Conservation (phyloP, 2,329 filamentous ascomycete genomes). For the Fusarium sp. region DNA sequence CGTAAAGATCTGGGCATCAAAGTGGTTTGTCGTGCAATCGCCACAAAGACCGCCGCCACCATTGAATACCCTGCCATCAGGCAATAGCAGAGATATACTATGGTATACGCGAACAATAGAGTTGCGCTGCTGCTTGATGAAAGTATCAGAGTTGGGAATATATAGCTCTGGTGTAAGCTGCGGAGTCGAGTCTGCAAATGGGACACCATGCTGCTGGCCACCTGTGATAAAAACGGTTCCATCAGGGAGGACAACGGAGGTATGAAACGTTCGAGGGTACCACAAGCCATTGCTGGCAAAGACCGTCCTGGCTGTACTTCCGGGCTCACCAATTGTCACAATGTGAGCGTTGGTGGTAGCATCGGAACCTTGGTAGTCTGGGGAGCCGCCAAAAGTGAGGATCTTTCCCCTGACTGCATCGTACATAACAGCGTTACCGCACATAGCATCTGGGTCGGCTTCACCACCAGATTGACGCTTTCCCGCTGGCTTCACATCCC, state of each 20-base stretch:
- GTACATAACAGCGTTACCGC: conserved; percentile 70
- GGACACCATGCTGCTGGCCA: conserved; percentile 49
- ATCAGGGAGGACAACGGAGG: conserved; percentile 64
- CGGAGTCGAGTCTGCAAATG: conserved; percentile 21
- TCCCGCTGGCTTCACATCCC: conserved; percentile 45
- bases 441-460: conserved; percentile 65
- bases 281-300: conserved; percentile 20
- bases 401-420: conserved; percentile 72
- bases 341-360: conserved; percentile 63
- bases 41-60: conserved; percentile 30
- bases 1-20: conserved; percentile 39
- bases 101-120: conserved; percentile 30
- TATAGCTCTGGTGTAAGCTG: conserved; percentile 32
- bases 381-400: conserved; percentile 65
- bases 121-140: conserved; percentile 25
- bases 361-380: conserved; percentile 60
- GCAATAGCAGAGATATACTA: conserved; percentile 17
- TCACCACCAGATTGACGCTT: conserved; percentile 52
- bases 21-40: conserved; percentile 25
- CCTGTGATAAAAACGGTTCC: conserved; percentile 64
- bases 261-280: conserved; percentile 59
- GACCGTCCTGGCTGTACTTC: background rate
- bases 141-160: conserved; percentile 14
- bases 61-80: conserved; percentile 28
- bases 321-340: conserved; percentile 60